Evolutionary conservation across 1,284 basidiomycete species (phyloP), one percentile per base, ranked within the genome.

Genomic region (Leccinum fallax): DNA sequence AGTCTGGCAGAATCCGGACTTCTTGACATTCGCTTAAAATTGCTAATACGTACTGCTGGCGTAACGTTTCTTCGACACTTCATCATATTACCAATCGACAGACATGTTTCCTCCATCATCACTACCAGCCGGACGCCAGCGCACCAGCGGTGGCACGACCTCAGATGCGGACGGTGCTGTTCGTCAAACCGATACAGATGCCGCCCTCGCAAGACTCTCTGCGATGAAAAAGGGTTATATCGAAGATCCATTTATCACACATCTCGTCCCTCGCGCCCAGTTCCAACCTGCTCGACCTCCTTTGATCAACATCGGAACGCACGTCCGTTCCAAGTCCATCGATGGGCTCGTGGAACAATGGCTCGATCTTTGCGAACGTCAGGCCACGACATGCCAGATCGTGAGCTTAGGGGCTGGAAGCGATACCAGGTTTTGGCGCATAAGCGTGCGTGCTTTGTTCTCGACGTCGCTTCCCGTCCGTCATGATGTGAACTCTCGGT

Each of bases 221-320:
- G 93, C 94, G 5, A 86, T 88, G 9, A 82, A 84, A 56, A 88
- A 89, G 65, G 83, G 84, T 15, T 97, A 97, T 73, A 77, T 97
- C 40, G 62, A 77, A 7, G 94, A 97, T 75, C 85, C 89, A 4
- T 94, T 84, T 74, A 82, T 91, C 61, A 74, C 78, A 26, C 74
- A 83, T 54, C 82, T 95, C 61, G 81, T 93, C 36, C 82, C 88
- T 28, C 82, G 87, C 15, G 80, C 88, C 7, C 84, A 85, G 69
- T 74, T 86, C 66, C 81, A 91, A 73, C 85, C 84, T 43, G 71
- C 83, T 15, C 81, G 91, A 1, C 85, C 93, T 1, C 96, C 96
- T 0, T 78, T 98, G 66, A 98, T 99, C 81, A 98, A 98, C 74
- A 83, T 98, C 53, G 97, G 97, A 8, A 99, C 97, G 1, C 93